Conservation (phyloP, 805 yeast species). For the Metschnikowia aberdeeniae region DNA sequence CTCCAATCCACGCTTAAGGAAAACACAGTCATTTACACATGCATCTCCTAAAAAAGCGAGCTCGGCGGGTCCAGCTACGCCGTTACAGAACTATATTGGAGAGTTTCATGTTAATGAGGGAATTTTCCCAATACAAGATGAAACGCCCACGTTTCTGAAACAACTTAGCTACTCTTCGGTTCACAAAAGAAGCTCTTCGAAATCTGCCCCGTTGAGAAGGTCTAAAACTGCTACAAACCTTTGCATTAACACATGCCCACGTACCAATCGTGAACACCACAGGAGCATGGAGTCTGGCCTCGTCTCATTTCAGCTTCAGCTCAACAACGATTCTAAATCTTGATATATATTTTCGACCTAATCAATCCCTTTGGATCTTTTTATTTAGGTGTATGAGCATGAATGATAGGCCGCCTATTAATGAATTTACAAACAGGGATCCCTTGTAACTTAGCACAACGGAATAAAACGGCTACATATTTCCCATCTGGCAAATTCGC, state of each 20-base stretch:
- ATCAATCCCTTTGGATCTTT: background rate
- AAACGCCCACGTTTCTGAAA: slow-evolving; percentile 13
- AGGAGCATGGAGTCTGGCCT: slow-evolving; percentile 30
- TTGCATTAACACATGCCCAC: slow-evolving; percentile 3
- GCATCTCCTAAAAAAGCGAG: slow-evolving; percentile 1
- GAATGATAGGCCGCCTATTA: too few species aligned
- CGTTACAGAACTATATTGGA: slow-evolving; percentile 15
- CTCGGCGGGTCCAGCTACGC: slow-evolving; percentile 9
- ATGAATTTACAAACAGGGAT: too few species aligned
- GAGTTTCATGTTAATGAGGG: slow-evolving; percentile 16
- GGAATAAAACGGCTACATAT: background rate
- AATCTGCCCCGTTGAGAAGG: slow-evolving; percentile 6
- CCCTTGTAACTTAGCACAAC: too few species aligned
- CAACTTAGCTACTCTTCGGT: slow-evolving; percentile 8
- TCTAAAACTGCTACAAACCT: slow-evolving; percentile 11
- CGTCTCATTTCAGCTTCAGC: slow-evolving; percentile 23
- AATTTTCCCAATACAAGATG: slow-evolving; percentile 15
- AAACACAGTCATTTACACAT: slow-evolving; percentile 9
- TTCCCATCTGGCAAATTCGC: too few species aligned
- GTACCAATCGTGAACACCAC: slow-evolving; percentile 12
- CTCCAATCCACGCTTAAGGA: slow-evolving; percentile 1
- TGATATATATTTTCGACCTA: background rate
- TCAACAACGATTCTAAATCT: slow-evolving; percentile 4
- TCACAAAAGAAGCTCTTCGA: slow-evolving; percentile 10
- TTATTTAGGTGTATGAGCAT: background rate